Base-by-base conservation (phyloP, 805 yeast genomes). In the Spathaspora boniae region DNA sequence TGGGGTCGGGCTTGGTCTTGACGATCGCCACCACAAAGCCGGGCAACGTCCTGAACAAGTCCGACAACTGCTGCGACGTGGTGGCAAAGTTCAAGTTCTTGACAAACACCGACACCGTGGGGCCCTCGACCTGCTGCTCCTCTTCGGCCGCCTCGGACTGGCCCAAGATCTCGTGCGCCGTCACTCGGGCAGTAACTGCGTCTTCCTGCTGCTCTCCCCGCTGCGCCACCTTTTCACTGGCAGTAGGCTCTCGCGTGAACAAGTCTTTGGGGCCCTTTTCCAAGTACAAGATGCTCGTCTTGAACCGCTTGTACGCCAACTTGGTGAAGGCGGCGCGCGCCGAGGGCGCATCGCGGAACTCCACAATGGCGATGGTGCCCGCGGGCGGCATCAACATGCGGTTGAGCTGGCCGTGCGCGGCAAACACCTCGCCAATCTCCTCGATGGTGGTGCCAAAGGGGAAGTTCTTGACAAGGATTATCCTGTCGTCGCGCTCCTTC, bases 321-420 rank as follows among this genome's bases (percentile, higher is more conserved):
- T 86, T 87, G 19, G 85, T 70, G 56, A 93, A 93, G 1, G 98
- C 98, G 3, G 86, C 71, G 60, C 97, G 80, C 2, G 94, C 98
- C 29, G 83, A 69, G 9, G 95, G 82, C 2, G 80, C 63, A 56
- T 85, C 91, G 50, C 88, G 71, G 60, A 80, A 89, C 60, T 91
- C 96, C 7, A 93, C 80, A 53, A 93, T 84, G 9, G 98, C 97
- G 49, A 93, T 87, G 0, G 96, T 88, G 7, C 97, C 98, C 5
- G 94, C 84, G 5, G 96, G 96, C 11, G 98, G 98, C 87, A 93
- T 85, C 43, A 93, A 62, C 12, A 88, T 69, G 47, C 96, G 73
- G 44, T 78, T 79, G 18, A 93, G 51, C 44, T 82, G 82, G 36
- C 98, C 98, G 58, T 76, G 79, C 25, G 80, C 81, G 2, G 82